Percentiles rank a stretch among this genome's conserved stretches.
Conservation (phyloP, 2,329 filamentous ascomycete genomes). For the Penicillium expansum region DNA sequence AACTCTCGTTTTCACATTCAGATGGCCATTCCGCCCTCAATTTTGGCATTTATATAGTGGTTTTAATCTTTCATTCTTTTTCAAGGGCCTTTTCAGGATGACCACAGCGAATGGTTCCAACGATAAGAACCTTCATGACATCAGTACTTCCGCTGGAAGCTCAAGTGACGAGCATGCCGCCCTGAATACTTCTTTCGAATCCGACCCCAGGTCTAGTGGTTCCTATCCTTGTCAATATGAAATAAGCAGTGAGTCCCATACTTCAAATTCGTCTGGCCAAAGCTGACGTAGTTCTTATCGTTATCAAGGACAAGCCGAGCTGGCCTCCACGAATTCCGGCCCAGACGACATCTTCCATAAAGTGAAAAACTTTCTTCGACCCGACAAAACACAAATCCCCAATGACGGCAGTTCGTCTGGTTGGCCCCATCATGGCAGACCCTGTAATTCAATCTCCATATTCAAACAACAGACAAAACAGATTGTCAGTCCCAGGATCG, state of each 20-base stretch:
- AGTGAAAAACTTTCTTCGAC: slow-evolving; percentile 1
- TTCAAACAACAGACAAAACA: background rate
- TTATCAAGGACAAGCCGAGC: background rate
- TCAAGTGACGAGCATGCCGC: slow-evolving; percentile 1
- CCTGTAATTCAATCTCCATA: background rate
- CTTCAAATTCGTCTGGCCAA: background rate
- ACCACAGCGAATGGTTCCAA: slow-evolving; percentile 6
- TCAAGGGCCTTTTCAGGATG: background rate
- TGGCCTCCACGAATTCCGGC: background rate
- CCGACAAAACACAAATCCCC: background rate
- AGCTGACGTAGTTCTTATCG: background rate
- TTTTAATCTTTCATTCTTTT: background rate
- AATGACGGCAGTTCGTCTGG: background rate
- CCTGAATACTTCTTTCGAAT: background rate
- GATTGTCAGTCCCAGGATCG: background rate
- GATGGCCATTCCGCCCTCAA: background rate
- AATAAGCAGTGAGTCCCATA: background rate
- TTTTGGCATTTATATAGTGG: background rate
- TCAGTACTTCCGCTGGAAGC: slow-evolving; percentile 1
- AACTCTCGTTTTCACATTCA: background rate
- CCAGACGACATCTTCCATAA: slow-evolving; percentile 2
- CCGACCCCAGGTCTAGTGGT: background rate
- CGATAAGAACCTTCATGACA: slow-evolving; percentile 1
- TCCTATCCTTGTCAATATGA: slow-evolving; percentile 1
- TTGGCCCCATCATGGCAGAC: background rate